A percentile compares a stretch with the other conserved stretches of the same genome.
Conservation (phyloP, 495 filamentous ascomycete species). For the Lepidopterella palustris region DNA sequence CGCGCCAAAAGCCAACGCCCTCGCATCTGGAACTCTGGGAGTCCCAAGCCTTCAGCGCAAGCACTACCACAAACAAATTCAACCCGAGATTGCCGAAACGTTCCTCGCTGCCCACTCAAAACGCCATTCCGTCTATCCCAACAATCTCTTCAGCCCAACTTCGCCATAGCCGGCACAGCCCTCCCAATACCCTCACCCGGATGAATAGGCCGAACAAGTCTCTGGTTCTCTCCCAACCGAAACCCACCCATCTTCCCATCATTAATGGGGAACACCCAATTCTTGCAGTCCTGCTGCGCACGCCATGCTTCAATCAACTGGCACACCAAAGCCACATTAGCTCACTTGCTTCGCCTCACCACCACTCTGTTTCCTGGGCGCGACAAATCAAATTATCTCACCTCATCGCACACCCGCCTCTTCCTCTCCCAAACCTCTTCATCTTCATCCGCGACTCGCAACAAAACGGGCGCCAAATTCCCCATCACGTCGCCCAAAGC, state of each 20-base stretch:
- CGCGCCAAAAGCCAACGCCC: too few species aligned
- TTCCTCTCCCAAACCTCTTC: conserved; percentile 11
- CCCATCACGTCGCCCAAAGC: neutral
- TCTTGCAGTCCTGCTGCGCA: conserved; percentile 2
- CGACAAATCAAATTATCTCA: conserved; percentile 1
- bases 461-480: conserved; percentile 6
- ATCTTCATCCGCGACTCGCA: conserved; percentile 5
- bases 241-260: neutral
- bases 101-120: too few species aligned
- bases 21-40: too few species aligned
- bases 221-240: neutral
- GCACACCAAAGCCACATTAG: neutral
- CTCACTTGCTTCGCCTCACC: neutral
- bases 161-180: too few species aligned
- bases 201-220: neutral
- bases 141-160: too few species aligned
- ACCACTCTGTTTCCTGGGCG: neutral
- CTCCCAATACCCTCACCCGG: conserved; percentile 7
- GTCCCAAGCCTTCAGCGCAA: too few species aligned
- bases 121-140: too few species aligned
- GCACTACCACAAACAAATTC: too few species aligned
- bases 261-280: conserved; percentile 22
- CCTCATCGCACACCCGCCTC: conserved; percentile 9
- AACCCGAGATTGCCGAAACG: too few species aligned
- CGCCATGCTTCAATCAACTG: conserved; percentile 9